Evolutionary conservation across 2,329 filamentous ascomycete genomes (phyloP), one percentile per base, ranked within the genome.

Genomic region (Incumbomyces delicatus): DNA sequence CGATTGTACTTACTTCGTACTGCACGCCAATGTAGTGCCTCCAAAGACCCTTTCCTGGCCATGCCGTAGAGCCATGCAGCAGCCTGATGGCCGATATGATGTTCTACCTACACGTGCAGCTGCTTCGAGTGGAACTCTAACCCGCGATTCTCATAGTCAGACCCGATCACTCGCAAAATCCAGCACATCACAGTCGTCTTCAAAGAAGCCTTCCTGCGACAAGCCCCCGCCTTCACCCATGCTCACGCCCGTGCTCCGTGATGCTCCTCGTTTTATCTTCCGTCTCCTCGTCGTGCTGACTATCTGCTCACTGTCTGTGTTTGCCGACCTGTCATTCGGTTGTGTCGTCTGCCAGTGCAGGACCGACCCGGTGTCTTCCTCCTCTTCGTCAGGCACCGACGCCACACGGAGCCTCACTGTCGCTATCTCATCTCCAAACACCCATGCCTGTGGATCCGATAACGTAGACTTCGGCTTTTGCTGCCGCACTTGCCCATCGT

Each of bases 141-240:
- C n/a, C 22, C 4, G 22, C 8, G 22, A 27, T 27, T 11, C 31
- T 29, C 20, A 29, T 31, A 6, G n/a, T 27, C 16, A 71, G 37
- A 77, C 75, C 37, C 74, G 64, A 51, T 77, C 74, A 43, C 70
- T 67, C 12, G 87, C 85, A 75, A 92, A 94, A 67, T 94, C 87
- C 52, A 94, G 75, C 48, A 95, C 85, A 63, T 94, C 87, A 56
- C 86, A 92, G 61, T 94, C 88, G 61, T 95, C 87, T 66, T 95
- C 88, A 58, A 94, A 94, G 64, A 94, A 94, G 45, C 78, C 77
- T 48, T 86, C 83, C 37, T 81, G 80, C 57, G 51, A 36, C 22
- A 27, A 27, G 57, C 53, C 34, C 75, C 78, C 57, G 77, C 76
- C 50, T 85, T 78, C 43, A 83, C 74, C 50, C 85, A 74, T 2